phyloP scores from a whole-genome alignment of 345 rosid species.

The Salix exigua region DNA sequence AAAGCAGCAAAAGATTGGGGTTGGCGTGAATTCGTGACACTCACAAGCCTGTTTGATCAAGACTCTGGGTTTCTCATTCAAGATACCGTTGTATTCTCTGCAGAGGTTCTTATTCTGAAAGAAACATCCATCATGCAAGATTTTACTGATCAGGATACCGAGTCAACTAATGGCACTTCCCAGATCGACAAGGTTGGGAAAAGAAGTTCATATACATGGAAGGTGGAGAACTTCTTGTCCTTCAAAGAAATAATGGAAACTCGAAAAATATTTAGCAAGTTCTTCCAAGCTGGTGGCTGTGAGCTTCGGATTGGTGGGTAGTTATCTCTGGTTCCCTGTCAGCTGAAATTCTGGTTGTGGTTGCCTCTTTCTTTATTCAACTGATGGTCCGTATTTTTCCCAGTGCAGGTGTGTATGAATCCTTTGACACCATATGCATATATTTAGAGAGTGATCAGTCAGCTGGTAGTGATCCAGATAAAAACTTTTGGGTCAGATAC shows the following conservation, averaged over 20 bases:
- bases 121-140: slow-evolving; percentile 87
- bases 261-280: slow-evolving; percentile 95
- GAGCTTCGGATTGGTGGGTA: slow-evolving; percentile 95
- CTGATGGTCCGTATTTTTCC: slow-evolving; percentile 28
- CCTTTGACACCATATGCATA: slow-evolving; percentile 98
- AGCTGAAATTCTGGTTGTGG: slow-evolving; percentile 16
- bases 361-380: slow-evolving; percentile 20
- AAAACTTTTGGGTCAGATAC: slow-evolving; percentile 98
- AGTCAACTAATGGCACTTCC: slow-evolving; percentile 38
- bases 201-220: slow-evolving; percentile 94
- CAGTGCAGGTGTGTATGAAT: slow-evolving; percentile 94
- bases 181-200: slow-evolving; percentile 55
- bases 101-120: slow-evolving; percentile 98
- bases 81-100: slow-evolving; percentile 88
- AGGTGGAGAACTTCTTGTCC: slow-evolving; percentile 95
- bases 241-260: slow-evolving; percentile 99
- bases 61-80: slow-evolving; percentile 98
- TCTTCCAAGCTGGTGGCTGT: slow-evolving; percentile 99
- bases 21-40: slow-evolving; percentile 99
- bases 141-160: slow-evolving; percentile 54
- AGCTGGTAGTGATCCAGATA: slow-evolving; percentile 82
- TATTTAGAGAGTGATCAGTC: slow-evolving; percentile 98
- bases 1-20: slow-evolving; percentile 99
- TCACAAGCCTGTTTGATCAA: slow-evolving; percentile 95
- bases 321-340: slow-evolving; percentile 18